phyloP scores from a whole-genome alignment of 495 filamentous ascomycete species.

The Podospora pseudocomata region DNA sequence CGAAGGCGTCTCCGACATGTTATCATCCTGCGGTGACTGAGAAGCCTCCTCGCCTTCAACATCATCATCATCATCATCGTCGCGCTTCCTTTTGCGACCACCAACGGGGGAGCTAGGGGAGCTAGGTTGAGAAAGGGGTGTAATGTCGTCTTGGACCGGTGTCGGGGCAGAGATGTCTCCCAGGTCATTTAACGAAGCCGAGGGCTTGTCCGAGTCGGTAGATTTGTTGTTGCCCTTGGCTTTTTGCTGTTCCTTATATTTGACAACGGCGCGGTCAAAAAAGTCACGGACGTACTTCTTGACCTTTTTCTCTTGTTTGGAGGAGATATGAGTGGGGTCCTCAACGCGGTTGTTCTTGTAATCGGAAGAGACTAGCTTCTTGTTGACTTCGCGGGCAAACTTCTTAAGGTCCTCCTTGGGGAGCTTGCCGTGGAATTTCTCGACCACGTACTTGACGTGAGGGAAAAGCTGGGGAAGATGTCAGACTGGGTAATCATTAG shows the following conservation, averaged over 20 bases:
- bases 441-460: conserved; percentile 76
- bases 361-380: conserved; percentile 83
- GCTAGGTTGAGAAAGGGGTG: conserved; percentile 38
- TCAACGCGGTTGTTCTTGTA: conserved; percentile 81
- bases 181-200: conserved; percentile 17
- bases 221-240: conserved; percentile 48
- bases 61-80: conserved; percentile 37
- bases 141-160: conserved; percentile 29
- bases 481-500: conserved; percentile 23
- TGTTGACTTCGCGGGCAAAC: conserved; percentile 79
- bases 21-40: conserved; percentile 30
- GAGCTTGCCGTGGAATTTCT: conserved; percentile 80
- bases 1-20: conserved; percentile 44
- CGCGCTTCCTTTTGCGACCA: conserved; percentile 62
- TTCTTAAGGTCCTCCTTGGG: conserved; percentile 85
- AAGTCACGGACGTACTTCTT: conserved; percentile 77
- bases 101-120: conserved; percentile 23
- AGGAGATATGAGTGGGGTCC: conserved; percentile 69
- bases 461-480: conserved; percentile 62
- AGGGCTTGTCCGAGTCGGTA: neutral
- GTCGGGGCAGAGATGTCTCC: conserved; percentile 21
- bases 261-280: conserved; percentile 78
- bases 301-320: conserved; percentile 75
- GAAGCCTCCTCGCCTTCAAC: conserved; percentile 24
- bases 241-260: conserved; percentile 66